Conservation (phyloP, 1,284 basidiomycete genomes). For the Puccinia horiana region DNA sequence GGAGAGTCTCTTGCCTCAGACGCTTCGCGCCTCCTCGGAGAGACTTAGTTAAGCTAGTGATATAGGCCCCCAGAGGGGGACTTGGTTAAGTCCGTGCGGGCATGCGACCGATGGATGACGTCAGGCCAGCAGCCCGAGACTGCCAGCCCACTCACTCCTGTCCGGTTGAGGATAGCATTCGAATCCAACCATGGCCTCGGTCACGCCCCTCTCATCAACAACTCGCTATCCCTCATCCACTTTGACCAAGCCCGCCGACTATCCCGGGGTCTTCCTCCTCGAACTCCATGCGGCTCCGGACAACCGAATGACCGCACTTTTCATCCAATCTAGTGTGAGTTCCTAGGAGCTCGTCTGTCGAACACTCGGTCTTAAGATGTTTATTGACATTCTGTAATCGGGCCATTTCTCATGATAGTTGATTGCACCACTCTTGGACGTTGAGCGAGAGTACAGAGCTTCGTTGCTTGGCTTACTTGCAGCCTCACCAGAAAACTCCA, state of each 20-base stretch:
- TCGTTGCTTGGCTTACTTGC: slow-evolving; percentile 21
- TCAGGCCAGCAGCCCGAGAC: no score
- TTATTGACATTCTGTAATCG: neutral
- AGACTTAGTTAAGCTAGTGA: no score
- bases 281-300: slow-evolving; percentile 52
- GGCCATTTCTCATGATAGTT: neutral
- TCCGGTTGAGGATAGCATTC: neutral
- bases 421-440: slow-evolving; percentile 31
- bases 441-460: slow-evolving; percentile 45
- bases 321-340: slow-evolving; percentile 35
- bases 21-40: no score
- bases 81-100: no score
- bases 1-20: no score
- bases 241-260: slow-evolving; percentile 30
- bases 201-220: slow-evolving; percentile 32
- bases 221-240: slow-evolving; percentile 38
- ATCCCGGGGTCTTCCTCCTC: slow-evolving; percentile 51
- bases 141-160: neutral
- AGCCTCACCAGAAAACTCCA: neutral
- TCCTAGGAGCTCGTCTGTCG: neutral
- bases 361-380: neutral
- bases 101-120: no score
- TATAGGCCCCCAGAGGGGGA: no score
- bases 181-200: neutral
- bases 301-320: slow-evolving; percentile 51